Evolutionary conservation across 23 red algal genomes (phyloP).

Genomic region (Gracilaria caudata): DNA sequence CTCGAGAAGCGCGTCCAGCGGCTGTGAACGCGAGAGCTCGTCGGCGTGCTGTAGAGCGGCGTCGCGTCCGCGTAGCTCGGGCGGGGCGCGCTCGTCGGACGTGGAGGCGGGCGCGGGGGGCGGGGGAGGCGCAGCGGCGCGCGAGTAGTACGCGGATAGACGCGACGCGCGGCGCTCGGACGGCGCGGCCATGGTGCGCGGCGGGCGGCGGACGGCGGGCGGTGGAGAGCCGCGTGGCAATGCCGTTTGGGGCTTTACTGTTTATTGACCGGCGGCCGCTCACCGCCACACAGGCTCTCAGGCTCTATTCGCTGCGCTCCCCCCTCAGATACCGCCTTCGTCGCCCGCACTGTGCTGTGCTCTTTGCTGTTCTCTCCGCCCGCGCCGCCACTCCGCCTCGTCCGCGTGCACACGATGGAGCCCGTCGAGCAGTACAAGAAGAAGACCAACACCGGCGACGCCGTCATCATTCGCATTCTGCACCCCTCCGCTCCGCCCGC

Average conservation of each 20-base stretch:
- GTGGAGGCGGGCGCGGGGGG: not conserved
- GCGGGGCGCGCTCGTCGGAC: not conserved
- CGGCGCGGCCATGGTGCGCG: not conserved
- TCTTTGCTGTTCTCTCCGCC: not conserved
- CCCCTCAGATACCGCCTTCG: not conserved
- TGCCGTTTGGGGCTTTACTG: no score
- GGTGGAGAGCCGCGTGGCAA: no score
- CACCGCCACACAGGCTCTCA: no score
- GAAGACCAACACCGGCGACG: constrained; percentile 59
- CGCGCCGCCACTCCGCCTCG: not conserved
- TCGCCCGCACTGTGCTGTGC: not conserved
- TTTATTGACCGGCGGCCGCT: no score
- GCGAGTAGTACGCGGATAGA: constrained; percentile 12
- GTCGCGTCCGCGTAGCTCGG: not conserved
- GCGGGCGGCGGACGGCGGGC: not conserved
- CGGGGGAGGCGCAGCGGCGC: not conserved
- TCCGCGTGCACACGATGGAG: not conserved
- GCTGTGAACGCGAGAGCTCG: not conserved
- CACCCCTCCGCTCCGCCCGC: not conserved
- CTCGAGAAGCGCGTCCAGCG: not conserved
- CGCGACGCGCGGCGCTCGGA: constrained; percentile 4
- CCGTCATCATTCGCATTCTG: constrained; percentile 36
- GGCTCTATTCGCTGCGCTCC: no score
- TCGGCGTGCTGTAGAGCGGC: not conserved
- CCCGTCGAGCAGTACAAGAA: constrained; percentile 55